Base-by-base conservation (phyloP, 2,329 filamentous ascomycete genomes). In the Venturia asperata region DNA sequence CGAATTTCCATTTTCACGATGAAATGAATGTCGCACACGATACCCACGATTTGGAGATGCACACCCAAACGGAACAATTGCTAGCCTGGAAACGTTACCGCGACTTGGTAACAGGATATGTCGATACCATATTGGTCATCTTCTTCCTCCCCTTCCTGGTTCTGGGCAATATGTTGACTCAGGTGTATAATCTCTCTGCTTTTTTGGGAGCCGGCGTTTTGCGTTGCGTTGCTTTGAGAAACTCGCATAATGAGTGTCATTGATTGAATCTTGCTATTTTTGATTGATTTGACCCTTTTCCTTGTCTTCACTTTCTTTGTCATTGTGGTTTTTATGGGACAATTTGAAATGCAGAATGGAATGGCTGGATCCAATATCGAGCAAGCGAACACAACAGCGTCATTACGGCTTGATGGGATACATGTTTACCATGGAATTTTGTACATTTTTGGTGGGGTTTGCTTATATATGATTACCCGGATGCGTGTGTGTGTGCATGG, bases 1-100 rank as follows among this genome's bases (percentile, higher is more conserved):
- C 52, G 52, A 34, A n/a, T n/a, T 58, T 58, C 15, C 52, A n/a
- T 58, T 37, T 34, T 58, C 52, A 58, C 52, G 52, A 58, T 58
- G 52, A 58, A 37, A 58, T n/a, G 52, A 58, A 58, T 58, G 27
- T 39, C 21, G 27, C 11, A 37, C 30, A 58, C 52, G 52, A 58
- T 58, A 58, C 52, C 52, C 52, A 58, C 52, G 52, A 58, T 10
- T 21, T 58, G 52, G 30, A 58, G 30, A 58, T 37, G 52, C 30
- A 34, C 27, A 34, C 9, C 30, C 24, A 3, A 58, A 37, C 5
- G 17, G 37, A 7, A 7, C 19, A 6, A 58, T n/a, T 58, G 15
- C 30, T n/a, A 34, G 15, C 15, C 19, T 56, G 30, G 9, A 58
- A 27, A 34, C 9, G 27, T 58, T 34, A 58, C 30, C 52, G 11